Conservation (phyloP, 768 basidiomycete genomes). For the Boletus barrowsii region DNA sequence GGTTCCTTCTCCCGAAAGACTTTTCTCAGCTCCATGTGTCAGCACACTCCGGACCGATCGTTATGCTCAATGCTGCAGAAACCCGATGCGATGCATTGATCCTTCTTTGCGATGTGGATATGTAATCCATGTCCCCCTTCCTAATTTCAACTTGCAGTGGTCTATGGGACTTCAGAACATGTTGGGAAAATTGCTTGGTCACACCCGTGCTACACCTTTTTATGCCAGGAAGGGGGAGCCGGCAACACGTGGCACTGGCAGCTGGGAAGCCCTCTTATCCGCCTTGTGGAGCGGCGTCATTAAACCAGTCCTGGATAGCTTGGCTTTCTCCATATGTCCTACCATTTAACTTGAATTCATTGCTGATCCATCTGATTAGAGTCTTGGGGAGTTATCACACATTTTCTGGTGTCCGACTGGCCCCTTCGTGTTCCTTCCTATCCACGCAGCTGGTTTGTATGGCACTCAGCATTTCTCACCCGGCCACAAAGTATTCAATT, state of each 20-base stretch:
- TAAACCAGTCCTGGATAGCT: conserved; percentile 1
- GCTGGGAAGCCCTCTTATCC: neutral
- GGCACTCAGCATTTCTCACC: neutral
- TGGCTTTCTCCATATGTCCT: neutral
- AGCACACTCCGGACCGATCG: neutral
- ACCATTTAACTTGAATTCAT: too few species aligned
- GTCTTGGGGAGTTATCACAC: neutral
- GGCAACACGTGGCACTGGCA: neutral
- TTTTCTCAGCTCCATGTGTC: neutral
- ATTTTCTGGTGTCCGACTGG: neutral
- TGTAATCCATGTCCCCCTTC: conserved; percentile 5
- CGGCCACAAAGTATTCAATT: neutral
- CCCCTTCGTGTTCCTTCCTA: neutral
- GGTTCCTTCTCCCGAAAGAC: neutral
- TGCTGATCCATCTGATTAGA: neutral
- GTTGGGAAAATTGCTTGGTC: neutral
- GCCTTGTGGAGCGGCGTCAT: conserved; percentile 1
- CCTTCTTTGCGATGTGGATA: neutral
- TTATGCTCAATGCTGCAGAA: neutral
- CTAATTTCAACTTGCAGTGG: neutral
- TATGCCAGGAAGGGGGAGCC: neutral
- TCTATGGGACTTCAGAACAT: neutral
- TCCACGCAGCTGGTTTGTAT: neutral
- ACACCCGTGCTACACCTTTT: neutral
- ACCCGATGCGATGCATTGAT: conserved; percentile 33